Conservation (phyloP, 2,329 filamentous ascomycete genomes). For the Berkeleyomyces basicola region DNA sequence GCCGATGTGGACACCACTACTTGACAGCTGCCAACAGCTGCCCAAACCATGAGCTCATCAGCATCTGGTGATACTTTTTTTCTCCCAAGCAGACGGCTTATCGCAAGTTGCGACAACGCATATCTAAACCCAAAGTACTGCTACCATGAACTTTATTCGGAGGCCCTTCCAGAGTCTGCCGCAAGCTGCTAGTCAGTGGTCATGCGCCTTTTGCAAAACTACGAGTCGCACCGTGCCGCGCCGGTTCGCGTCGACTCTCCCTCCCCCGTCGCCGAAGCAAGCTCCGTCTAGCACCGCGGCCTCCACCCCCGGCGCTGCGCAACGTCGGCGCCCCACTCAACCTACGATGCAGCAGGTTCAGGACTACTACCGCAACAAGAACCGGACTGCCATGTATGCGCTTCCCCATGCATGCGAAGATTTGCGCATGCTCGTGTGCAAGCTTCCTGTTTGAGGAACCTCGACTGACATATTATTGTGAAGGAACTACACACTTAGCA, state of each 20-base stretch:
- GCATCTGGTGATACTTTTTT: conserved; percentile 1
- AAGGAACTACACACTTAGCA: conserved; percentile 58
- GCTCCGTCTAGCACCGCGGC: conserved; percentile 14
- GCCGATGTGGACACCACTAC: background rate
- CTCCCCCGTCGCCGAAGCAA: conserved; percentile 5
- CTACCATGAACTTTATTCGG: conserved; percentile 12
- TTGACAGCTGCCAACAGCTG: background rate
- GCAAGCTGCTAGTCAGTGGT: conserved; percentile 1
- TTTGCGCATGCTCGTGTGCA: background rate
- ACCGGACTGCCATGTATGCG: conserved; percentile 39
- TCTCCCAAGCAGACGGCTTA: background rate
- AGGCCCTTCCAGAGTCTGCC: conserved; percentile 10
- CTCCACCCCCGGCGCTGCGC: conserved; percentile 15
- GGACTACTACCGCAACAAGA: conserved; percentile 48
- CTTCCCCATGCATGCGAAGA: background rate
- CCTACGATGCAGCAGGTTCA: conserved; percentile 45
- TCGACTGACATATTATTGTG: background rate
- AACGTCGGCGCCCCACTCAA: conserved; percentile 17
- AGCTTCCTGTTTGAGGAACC: background rate
- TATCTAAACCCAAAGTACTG: background rate
- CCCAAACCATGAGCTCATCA: background rate
- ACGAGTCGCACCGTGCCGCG: conserved; percentile 9
- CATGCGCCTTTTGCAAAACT: conserved; percentile 11
- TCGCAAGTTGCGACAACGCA: background rate
- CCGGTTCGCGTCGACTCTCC: conserved; percentile 9